Evolutionary conservation across 2,329 filamentous ascomycete species (phyloP).

Genomic region (Microcyclospora tardicrescens): DNA sequence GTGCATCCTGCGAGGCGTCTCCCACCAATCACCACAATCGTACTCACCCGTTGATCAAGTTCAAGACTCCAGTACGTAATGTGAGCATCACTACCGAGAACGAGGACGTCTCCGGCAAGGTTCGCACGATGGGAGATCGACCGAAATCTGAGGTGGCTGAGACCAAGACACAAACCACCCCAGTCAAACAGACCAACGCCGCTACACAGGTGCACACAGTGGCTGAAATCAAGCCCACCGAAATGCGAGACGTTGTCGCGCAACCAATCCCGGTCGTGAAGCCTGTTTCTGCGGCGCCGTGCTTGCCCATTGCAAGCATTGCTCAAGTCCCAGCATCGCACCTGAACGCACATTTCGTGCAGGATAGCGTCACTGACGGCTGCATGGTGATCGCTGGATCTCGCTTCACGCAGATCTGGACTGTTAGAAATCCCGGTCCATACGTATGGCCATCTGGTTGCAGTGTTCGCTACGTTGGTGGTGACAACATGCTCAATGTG

Average conservation of each 20-base stretch:
- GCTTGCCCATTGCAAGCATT: conserved; percentile 22
- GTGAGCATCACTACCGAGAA: conserved; percentile 76
- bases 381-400: conserved; percentile 56
- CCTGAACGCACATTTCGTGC: conserved; percentile 57
- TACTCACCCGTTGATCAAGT: conserved; percentile 94
- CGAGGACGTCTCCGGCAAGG: conserved; percentile 57
- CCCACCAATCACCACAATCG: conserved; percentile 78
- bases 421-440: conserved; percentile 71
- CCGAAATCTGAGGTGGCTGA: conserved; percentile 1
- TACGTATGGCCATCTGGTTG: conserved; percentile 76
- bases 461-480: conserved; percentile 80
- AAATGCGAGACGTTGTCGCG: conserved; percentile 12
- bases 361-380: conserved; percentile 69
- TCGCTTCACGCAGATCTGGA: conserved; percentile 83
- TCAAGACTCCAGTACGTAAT: conserved; percentile 82
- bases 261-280: conserved; percentile 11
- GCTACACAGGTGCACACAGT: conserved; percentile 58
- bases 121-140: conserved; percentile 62
- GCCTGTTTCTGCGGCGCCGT: not conserved
- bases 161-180: conserved; percentile 7
- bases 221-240: conserved; percentile 53
- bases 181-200: conserved; percentile 30
- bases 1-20: conserved; percentile 80
- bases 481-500: conserved; percentile 91
- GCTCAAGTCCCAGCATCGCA: conserved; percentile 12